Evolutionary conservation across 139 green algal species (phyloP).

Genomic region (Penium margaritaceum): DNA sequence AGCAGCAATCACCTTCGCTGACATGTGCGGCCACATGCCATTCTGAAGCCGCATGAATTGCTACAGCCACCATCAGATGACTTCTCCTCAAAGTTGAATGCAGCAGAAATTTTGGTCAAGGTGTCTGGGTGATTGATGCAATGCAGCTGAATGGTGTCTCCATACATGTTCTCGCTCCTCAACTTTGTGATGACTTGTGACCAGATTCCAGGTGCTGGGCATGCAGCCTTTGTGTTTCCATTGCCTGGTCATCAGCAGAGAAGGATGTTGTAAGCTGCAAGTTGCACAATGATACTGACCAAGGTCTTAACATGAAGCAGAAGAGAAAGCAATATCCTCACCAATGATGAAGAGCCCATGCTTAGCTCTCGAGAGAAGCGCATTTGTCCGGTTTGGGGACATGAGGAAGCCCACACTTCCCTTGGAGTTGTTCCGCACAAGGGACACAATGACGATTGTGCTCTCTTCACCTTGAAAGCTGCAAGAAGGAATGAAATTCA

Average conservation of each 20-base stretch:
- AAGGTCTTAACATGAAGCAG: no score
- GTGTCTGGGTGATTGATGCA: neutral
- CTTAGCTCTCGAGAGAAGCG: conserved; percentile 65
- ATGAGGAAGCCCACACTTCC: conserved; percentile 65
- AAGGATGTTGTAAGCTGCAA: no score
- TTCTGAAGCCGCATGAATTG: neutral
- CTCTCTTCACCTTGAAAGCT: conserved; percentile 60
- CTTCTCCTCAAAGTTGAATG: neutral
- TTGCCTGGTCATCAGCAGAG: no score
- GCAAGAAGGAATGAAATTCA: neutral
- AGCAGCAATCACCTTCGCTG: conserved; percentile 12
- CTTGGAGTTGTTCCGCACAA: conserved; percentile 63
- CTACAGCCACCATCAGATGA: neutral
- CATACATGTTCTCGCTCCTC: neutral
- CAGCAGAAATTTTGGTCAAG: neutral
- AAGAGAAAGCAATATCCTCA: neutral
- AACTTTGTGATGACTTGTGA: neutral
- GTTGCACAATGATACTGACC: no score
- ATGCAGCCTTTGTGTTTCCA: neutral
- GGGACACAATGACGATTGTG: conserved; percentile 59
- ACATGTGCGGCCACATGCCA: conserved; percentile 34
- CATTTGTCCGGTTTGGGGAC: conserved; percentile 67
- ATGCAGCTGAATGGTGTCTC: neutral
- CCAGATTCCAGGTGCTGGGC: neutral
- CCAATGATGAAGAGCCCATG: conserved; percentile 52